A percentile compares a stretch with the other conserved stretches of the same genome.
Conservation (phyloP, 805 yeast species). For the Hyphopichia homilentoma region DNA sequence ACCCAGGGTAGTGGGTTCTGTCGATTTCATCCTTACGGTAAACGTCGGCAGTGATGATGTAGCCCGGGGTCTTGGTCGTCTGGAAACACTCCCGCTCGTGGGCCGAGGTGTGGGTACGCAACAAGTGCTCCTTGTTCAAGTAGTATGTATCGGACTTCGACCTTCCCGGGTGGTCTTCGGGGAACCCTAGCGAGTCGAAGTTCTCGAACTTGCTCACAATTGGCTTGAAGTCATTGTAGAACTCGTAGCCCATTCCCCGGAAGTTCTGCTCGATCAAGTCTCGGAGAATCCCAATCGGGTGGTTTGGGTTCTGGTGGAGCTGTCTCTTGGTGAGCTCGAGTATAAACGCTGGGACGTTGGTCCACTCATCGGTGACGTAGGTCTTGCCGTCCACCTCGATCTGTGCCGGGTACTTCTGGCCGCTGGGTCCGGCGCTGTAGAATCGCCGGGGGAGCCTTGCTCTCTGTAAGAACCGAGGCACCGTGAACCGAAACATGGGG, state of each 20-base stretch:
- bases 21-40: conserved; percentile 95
- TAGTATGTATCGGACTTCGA: conserved; percentile 92
- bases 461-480: too few species aligned
- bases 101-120: conserved; percentile 95
- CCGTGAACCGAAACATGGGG: too few species aligned
- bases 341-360: conserved; percentile 80
- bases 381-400: conserved; percentile 44
- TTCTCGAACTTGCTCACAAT: conserved; percentile 79
- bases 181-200: conserved; percentile 90
- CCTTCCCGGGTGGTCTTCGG: conserved; percentile 89
- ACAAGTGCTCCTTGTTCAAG: conserved; percentile 62
- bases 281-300: conserved; percentile 87
- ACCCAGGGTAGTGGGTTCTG: conserved; percentile 93
- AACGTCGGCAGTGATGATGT: conserved; percentile 91
- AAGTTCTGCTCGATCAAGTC: conserved; percentile 69
- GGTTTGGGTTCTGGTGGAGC: conserved; percentile 68
- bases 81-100: conserved; percentile 88
- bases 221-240: conserved; percentile 77
- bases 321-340: conserved; percentile 64
- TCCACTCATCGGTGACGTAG: conserved; percentile 69
- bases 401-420: conserved; percentile 20
- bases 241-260: conserved; percentile 64
- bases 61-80: conserved; percentile 70
- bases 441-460: too few species aligned
- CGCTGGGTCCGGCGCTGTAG: not conserved